These are phyloP conservation scores for Gossypium aridum DNA, from an alignment of 441 rosid genomes.

Conservation along the genomic window DNA sequence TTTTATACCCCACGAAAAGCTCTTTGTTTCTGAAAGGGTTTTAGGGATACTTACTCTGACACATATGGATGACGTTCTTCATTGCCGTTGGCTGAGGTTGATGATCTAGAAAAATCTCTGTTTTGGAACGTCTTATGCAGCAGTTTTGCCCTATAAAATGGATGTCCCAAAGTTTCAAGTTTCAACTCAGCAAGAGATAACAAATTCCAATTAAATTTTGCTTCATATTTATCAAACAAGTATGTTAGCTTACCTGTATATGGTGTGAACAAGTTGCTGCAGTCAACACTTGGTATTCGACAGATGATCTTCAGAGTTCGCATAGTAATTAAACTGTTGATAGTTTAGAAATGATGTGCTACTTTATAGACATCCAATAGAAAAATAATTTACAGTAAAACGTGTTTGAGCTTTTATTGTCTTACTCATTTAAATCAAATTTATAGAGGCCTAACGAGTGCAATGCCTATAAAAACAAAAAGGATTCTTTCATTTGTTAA, in stretches of 20 bases:
- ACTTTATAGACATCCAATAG: neutral
- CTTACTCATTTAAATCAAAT: conserved; percentile 36
- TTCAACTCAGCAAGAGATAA: neutral
- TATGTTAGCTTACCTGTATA: conserved; percentile 28
- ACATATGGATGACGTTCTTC: conserved; percentile 49
- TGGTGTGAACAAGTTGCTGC: conserved; percentile 28
- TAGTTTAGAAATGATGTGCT: neutral
- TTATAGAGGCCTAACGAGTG: conserved; percentile 29
- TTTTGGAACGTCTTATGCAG: conserved; percentile 36
- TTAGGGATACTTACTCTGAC: conserved; percentile 36
- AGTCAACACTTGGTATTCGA: conserved; percentile 30
- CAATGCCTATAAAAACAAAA: conserved; percentile 19
- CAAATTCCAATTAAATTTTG: neutral
- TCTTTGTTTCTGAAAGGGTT: neutral
- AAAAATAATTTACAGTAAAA: neutral
- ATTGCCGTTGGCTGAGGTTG: conserved; percentile 47
- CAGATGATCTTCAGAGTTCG: conserved; percentile 29
- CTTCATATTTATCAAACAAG: neutral
- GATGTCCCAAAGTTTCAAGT: neutral
- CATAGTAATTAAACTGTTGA: neutral
- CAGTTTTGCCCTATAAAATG: conserved; percentile 41
- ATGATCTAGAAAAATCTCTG: conserved; percentile 30
- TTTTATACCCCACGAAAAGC: neutral
- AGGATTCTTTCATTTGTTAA: neutral
- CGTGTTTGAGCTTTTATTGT: neutral